A percentile compares a stretch with the other conserved stretches of the same genome.
phyloP scores from a whole-genome alignment of 148 eudicot genomes.

The Vaccinium darrowii region DNA sequence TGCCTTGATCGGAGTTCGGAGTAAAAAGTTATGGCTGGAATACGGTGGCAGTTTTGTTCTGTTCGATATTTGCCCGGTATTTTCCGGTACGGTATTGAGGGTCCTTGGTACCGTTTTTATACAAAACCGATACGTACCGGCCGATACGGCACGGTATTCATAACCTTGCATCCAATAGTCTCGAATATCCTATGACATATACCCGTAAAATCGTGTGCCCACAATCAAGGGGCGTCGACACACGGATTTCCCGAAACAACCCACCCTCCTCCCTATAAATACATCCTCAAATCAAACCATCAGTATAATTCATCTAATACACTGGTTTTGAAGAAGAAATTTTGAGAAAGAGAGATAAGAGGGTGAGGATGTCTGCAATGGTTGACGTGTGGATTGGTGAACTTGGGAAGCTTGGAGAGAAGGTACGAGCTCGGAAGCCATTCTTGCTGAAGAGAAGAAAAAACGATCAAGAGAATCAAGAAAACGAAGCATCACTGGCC shows the following conservation, averaged over 20 bases:
- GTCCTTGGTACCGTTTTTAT: too few species aligned
- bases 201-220: conserved; percentile 10
- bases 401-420: conserved; percentile 38
- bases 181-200: conserved; percentile 9
- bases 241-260: not conserved
- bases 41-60: too few species aligned
- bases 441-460: conserved; percentile 21
- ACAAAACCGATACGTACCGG: too few species aligned
- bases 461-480: conserved; percentile 8
- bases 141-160: too few species aligned
- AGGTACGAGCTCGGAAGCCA: conserved; percentile 26
- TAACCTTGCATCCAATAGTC: not conserved
- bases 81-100: too few species aligned
- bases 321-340: not conserved
- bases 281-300: not conserved
- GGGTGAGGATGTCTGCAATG: conserved; percentile 30
- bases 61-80: too few species aligned
- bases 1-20: too few species aligned
- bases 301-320: not conserved
- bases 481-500: not conserved
- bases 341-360: conserved; percentile 2
- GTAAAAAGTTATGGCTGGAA: too few species aligned
- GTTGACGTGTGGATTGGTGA: conserved; percentile 42
- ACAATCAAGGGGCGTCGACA: conserved; percentile 9
- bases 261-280: conserved; percentile 8